phyloP scores from a whole-genome alignment of 2,329 filamentous ascomycete species.

The Aotearoamyces nothofagi region DNA sequence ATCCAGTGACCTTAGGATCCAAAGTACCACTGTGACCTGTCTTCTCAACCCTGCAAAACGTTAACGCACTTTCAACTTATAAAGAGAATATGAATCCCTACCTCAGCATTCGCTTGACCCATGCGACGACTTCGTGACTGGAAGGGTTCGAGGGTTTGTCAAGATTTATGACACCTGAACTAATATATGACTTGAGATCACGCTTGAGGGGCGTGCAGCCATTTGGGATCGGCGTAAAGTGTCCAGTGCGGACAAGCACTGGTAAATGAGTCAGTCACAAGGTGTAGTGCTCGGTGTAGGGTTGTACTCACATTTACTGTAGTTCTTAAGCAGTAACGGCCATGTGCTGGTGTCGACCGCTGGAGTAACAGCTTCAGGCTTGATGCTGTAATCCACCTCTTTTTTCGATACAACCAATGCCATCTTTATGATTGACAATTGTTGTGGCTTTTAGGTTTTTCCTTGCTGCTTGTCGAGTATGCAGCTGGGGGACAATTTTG shows the following conservation, averaged over 20 bases:
- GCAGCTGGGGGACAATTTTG: too few species aligned
- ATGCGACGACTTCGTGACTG: conserved; percentile 96
- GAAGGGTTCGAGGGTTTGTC: conserved; percentile 97
- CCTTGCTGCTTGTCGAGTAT: too few species aligned
- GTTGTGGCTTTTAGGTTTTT: too few species aligned
- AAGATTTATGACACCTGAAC: conserved; percentile 95
- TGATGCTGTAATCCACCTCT: conserved; percentile 73
- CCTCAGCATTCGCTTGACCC: conserved; percentile 96
- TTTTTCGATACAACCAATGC: conserved; percentile 31
- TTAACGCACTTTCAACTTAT: conserved; percentile 7
- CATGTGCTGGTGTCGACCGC: conserved; percentile 74
- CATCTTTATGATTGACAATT: conserved; percentile 20
- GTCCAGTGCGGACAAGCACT: conserved; percentile 87
- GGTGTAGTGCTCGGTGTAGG: too few species aligned
- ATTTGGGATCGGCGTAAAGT: conserved; percentile 92
- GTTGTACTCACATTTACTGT: conserved; percentile 73
- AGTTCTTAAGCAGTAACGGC: conserved; percentile 93
- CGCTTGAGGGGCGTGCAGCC: conserved; percentile 84
- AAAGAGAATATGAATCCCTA: conserved; percentile 24
- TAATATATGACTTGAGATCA: conserved; percentile 94
- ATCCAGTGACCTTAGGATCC: conserved; percentile 95
- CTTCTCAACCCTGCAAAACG: conserved; percentile 61
- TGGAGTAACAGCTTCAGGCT: conserved; percentile 72
- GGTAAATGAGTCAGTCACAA: too few species aligned
- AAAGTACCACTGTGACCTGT: conserved; percentile 97